These are phyloP conservation scores for Verbascum thapsus DNA, from an alignment of 257 asterid genomes.

Conservation along the genomic window DNA sequence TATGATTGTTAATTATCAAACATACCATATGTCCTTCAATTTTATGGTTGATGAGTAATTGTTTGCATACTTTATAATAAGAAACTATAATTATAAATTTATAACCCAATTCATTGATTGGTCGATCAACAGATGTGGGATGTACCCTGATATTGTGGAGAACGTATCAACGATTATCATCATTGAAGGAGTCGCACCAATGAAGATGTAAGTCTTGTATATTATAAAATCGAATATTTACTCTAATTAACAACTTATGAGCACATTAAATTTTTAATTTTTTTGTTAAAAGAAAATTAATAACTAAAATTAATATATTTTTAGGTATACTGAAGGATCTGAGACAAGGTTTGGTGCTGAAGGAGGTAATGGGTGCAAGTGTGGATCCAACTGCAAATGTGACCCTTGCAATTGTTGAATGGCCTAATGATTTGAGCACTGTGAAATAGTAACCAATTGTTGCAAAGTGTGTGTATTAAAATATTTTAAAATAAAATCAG, in stretches of 20 bases:
- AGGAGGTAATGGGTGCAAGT: slow-evolving; percentile 56
- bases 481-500: slow-evolving; percentile 19
- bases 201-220: slow-evolving; percentile 36
- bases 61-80: neutral
- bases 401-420: slow-evolving; percentile 52
- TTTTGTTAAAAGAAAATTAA: neutral
- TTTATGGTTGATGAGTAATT: too few species aligned
- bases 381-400: slow-evolving; percentile 55
- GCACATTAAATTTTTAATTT: too few species aligned
- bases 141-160: slow-evolving; percentile 51
- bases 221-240: neutral
- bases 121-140: slow-evolving; percentile 39
- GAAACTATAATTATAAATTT: neutral
- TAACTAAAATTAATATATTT: neutral
- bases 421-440: neutral
- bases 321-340: slow-evolving; percentile 36
- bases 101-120: neutral
- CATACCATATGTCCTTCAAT: neutral
- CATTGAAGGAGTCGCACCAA: slow-evolving; percentile 47
- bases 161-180: slow-evolving; percentile 31
- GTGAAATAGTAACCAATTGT: neutral
- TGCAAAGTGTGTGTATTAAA: slow-evolving; percentile 21
- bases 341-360: slow-evolving; percentile 44
- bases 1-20: neutral
- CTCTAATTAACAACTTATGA: neutral